phyloP scores from a whole-genome alignment of 768 basidiomycete genomes.

The Lactarius sp. region DNA sequence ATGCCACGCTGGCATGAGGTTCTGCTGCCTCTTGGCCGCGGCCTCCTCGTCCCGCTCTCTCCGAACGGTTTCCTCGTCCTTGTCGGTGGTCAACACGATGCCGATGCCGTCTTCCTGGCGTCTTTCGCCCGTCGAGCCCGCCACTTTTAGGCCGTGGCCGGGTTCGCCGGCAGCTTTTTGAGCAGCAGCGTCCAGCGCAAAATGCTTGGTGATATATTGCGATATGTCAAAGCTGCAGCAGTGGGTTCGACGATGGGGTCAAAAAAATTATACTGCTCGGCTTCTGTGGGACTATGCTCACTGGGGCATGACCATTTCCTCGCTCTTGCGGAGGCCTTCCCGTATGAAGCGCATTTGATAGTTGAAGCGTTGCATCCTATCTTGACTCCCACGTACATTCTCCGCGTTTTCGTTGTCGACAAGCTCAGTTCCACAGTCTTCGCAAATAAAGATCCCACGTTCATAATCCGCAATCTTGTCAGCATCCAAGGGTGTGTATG shows the following conservation, averaged over 20 bases:
- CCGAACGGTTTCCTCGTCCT: slow-evolving; percentile 71
- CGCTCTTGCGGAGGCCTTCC: slow-evolving; percentile 84
- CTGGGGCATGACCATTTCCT: slow-evolving; percentile 81
- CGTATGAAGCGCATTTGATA: slow-evolving; percentile 83
- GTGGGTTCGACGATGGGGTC: neutral
- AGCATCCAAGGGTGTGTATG: slow-evolving; percentile 82
- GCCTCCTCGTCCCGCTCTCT: slow-evolving; percentile 76
- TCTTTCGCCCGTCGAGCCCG: slow-evolving; percentile 55
- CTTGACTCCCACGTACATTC: slow-evolving; percentile 78
- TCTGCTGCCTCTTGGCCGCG: slow-evolving; percentile 83
- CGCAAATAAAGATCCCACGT: slow-evolving; percentile 70
- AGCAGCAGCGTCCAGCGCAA: slow-evolving; percentile 54
- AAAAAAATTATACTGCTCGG: neutral
- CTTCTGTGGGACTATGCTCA: slow-evolving; percentile 37
- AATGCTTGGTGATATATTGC: slow-evolving; percentile 71
- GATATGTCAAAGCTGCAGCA: slow-evolving; percentile 69
- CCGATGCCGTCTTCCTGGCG: slow-evolving; percentile 73
- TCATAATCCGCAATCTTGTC: slow-evolving; percentile 74
- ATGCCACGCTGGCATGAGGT: slow-evolving; percentile 91
- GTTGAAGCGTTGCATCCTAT: slow-evolving; percentile 95
- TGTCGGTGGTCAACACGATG: slow-evolving; percentile 86
- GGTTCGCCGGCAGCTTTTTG: slow-evolving; percentile 46
- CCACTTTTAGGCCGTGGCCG: slow-evolving; percentile 61
- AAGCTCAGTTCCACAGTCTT: slow-evolving; percentile 81
- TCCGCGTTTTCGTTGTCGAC: slow-evolving; percentile 90